Conservation (phyloP, 2,329 filamentous ascomycete genomes). For the Phialemonium atrogriseum region DNA sequence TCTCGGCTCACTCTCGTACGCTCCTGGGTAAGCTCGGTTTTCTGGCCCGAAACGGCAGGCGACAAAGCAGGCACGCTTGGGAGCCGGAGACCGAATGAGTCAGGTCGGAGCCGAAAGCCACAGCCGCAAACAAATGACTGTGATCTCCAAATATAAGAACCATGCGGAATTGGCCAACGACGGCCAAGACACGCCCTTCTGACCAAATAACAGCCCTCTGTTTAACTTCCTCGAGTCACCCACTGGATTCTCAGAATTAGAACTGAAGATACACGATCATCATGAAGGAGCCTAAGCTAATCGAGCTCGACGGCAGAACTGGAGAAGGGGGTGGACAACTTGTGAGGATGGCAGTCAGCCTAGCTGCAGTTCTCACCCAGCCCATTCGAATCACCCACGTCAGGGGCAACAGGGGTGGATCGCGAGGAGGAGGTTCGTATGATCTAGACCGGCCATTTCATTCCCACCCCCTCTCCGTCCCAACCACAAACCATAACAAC, state of each 20-base stretch:
- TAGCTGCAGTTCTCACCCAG: constrained; percentile 47
- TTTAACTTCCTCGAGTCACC: not conserved
- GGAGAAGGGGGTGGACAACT: constrained; percentile 57
- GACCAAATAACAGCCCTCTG: not conserved
- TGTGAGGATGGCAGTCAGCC: constrained; percentile 44
- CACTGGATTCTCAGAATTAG: not conserved
- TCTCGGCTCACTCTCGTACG: too few species aligned
- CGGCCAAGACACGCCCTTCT: not conserved
- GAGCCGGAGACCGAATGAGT: constrained; percentile 4
- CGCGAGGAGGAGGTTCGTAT: constrained; percentile 21
- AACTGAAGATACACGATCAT: not conserved
- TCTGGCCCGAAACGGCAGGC: too few species aligned
- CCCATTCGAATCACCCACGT: constrained; percentile 46
- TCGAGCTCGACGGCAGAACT: constrained; percentile 46
- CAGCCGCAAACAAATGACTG: not conserved
- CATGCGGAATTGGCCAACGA: not conserved
- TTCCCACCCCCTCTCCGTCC: not conserved
- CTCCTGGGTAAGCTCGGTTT: too few species aligned
- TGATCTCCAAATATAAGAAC: not conserved
- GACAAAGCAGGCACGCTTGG: too few species aligned
- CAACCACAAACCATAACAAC: constrained; percentile 1
- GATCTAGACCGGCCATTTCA: not conserved
- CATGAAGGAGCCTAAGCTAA: constrained; percentile 19
- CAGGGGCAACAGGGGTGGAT: constrained; percentile 40
- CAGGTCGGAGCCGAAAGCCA: constrained; percentile 1